phyloP scores from a whole-genome alignment of 139 green algal genomes.

The Auxenochlorella pyrenoidosa region DNA sequence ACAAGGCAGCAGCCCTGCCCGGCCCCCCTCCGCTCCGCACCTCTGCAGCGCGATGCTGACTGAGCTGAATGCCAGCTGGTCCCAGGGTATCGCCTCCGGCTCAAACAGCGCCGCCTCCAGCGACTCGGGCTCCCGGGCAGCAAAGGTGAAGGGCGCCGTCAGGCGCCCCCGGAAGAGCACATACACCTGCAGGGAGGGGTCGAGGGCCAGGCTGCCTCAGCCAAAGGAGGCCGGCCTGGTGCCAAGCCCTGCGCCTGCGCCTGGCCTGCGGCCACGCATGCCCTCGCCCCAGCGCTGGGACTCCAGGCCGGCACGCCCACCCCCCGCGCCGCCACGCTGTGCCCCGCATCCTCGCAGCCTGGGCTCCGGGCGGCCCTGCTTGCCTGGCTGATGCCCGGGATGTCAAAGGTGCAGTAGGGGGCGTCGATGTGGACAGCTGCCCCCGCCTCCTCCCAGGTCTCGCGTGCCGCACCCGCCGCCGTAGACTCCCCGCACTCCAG shows the following conservation, averaged over 20 bases:
- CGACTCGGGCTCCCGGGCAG: slow-evolving; percentile 63
- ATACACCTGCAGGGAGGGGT: not conserved
- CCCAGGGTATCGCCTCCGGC: slow-evolving; percentile 76
- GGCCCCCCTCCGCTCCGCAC: slow-evolving; percentile 18
- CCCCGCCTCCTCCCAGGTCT: slow-evolving; percentile 79
- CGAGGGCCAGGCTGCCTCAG: no score
- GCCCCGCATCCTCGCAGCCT: no score
- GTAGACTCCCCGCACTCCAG: slow-evolving; percentile 80
- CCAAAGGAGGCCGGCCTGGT: no score
- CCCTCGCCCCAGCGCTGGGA: no score
- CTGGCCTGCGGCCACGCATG: no score
- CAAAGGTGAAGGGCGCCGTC: slow-evolving; percentile 56
- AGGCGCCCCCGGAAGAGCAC: slow-evolving; percentile 50
- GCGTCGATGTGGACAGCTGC: slow-evolving; percentile 55
- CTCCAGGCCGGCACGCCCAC: no score
- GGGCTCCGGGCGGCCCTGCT: not conserved
- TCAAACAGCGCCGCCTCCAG: slow-evolving; percentile 78
- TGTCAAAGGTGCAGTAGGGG: slow-evolving; percentile 77
- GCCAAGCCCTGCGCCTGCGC: no score
- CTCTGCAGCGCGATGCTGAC: slow-evolving; percentile 66
- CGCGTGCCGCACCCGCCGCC: slow-evolving; percentile 70
- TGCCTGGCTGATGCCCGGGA: slow-evolving; percentile 80
- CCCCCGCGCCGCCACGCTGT: no score
- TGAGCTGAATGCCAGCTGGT: slow-evolving; percentile 79
- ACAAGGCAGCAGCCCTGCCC: no score